phyloP scores from a whole-genome alignment of 176 grass and related monocot species.

The Eragrostis nindensis region DNA sequence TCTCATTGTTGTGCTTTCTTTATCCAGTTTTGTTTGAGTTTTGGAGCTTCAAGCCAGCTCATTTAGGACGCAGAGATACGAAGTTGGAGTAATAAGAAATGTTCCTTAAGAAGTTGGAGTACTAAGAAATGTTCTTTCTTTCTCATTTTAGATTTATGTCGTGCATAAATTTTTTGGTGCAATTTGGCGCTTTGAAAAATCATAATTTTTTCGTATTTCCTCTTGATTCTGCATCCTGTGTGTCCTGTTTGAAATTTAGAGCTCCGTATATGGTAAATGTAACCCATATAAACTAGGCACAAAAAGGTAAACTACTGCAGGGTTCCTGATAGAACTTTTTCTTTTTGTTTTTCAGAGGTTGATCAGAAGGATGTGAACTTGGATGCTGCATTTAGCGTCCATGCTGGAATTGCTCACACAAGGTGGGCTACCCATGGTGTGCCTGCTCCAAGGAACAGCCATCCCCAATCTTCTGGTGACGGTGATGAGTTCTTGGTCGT shows the following conservation, averaged over 20 bases:
- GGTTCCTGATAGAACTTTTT: background rate
- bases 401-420: slow-evolving; percentile 97
- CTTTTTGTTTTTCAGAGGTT: slow-evolving; percentile 59
- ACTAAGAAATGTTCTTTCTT: no score
- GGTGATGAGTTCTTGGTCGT: slow-evolving; percentile 94
- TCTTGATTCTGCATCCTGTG: no score
- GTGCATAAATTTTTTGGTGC: no score
- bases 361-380: slow-evolving; percentile 85
- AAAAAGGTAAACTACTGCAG: slow-evolving; percentile 11
- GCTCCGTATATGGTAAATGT: background rate
- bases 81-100: no score
- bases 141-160: no score
- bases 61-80: no score
- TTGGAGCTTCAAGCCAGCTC: no score
- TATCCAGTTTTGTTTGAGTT: background rate
- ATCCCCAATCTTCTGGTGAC: slow-evolving; percentile 84
- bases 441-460: slow-evolving; percentile 88
- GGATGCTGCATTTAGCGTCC: slow-evolving; percentile 64
- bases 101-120: no score
- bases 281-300: background rate
- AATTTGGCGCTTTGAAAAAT: no score
- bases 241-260: no score
- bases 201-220: no score
- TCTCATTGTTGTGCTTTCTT: background rate
- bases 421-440: slow-evolving; percentile 96